These are phyloP conservation scores for Trichoderma asperellum DNA, from an alignment of 2,329 filamentous ascomycete genomes.

Conservation along the genomic window DNA sequence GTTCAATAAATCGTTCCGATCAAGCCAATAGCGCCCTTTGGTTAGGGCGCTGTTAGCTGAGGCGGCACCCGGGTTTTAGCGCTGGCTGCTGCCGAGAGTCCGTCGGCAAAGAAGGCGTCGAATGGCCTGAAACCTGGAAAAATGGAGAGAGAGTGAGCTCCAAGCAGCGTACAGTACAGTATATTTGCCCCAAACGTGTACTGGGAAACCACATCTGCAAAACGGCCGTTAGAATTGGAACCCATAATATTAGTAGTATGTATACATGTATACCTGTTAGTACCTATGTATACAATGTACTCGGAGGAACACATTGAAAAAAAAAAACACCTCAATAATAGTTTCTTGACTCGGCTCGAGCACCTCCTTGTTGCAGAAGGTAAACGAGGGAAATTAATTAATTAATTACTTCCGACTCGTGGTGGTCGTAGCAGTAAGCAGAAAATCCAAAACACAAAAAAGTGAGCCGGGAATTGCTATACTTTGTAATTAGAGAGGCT, in stretches of 20 bases:
- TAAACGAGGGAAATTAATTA: background rate
- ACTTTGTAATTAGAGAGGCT: background rate
- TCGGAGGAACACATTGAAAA: background rate
- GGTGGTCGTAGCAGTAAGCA: background rate
- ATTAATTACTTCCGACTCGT: background rate
- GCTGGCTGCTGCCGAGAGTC: background rate
- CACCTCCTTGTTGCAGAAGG: slow-evolving; percentile 17
- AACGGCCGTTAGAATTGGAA: background rate
- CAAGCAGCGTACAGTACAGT: background rate
- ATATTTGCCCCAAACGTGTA: background rate
- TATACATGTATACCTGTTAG: no score
- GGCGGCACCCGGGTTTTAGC: slow-evolving; percentile 2
- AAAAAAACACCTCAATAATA: background rate
- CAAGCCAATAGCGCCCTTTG: background rate
- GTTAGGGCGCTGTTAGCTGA: background rate
- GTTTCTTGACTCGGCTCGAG: background rate
- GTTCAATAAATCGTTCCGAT: background rate
- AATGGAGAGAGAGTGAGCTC: background rate
- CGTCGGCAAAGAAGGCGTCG: background rate
- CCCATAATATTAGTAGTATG: background rate
- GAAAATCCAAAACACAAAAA: background rate
- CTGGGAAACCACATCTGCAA: background rate
- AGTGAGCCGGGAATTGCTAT: background rate
- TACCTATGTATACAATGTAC: no score
- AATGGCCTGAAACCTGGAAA: background rate